phyloP scores from a whole-genome alignment of 1,139 yeast species.

The Sugiyamaella grinbergsii region DNA sequence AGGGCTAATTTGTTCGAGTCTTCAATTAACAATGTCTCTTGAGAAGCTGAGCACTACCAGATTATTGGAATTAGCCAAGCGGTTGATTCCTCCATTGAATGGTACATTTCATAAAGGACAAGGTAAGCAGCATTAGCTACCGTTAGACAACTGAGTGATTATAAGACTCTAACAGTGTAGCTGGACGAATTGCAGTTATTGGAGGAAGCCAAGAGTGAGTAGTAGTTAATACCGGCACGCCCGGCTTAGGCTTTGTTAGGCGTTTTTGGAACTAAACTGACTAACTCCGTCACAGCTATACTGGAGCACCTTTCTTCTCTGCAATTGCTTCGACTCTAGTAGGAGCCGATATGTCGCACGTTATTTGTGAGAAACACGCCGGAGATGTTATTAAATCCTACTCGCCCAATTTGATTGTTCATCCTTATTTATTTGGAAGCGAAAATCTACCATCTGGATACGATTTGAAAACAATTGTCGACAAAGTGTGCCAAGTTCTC shows the following conservation, averaged over 20 bases:
- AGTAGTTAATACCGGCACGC: no score
- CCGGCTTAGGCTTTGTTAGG: background rate
- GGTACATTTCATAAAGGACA: conserved; percentile 86
- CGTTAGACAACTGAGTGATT: background rate
- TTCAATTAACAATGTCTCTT: conserved; percentile 12
- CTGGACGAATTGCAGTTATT: conserved; percentile 81
- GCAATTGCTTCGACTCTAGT: conserved; percentile 80
- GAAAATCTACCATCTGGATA: conserved; percentile 14
- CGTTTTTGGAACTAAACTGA: background rate
- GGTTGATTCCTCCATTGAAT: conserved; percentile 73
- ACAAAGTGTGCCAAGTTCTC: conserved; percentile 57
- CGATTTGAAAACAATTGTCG: conserved; percentile 45
- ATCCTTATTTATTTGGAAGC: conserved; percentile 64
- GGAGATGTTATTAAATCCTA: conserved; percentile 81
- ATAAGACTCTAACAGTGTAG: conserved; percentile 34
- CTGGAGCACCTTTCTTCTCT: conserved; percentile 95
- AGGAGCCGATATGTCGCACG: conserved; percentile 89
- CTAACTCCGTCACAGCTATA: conserved; percentile 50
- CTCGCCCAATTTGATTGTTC: conserved; percentile 94
- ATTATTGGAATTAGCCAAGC: conserved; percentile 44
- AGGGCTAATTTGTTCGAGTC: no score
- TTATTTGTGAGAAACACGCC: conserved; percentile 78
- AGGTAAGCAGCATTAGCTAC: conserved; percentile 39
- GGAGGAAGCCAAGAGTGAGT: conserved; percentile 87
- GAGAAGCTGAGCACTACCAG: conserved; percentile 21